These are phyloP conservation scores for Colletotrichum lini DNA, from an alignment of 2,329 filamentous ascomycete species.

Conservation along the genomic window DNA sequence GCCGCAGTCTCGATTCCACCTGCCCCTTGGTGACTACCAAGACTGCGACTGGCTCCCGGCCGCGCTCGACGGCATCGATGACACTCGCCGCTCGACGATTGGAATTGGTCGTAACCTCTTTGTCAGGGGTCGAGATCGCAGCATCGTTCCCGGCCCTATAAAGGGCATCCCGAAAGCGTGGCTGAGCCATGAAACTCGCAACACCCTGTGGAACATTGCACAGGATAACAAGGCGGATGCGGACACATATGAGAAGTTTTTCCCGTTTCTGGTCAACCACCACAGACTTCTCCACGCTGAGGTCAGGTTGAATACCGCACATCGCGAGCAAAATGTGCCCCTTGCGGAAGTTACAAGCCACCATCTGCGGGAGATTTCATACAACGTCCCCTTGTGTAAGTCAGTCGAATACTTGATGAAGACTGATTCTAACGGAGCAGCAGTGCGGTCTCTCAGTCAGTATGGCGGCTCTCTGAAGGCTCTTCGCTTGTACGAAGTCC, in stretches of 20 bases:
- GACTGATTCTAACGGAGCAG: constrained; percentile 1
- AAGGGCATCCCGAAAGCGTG: constrained; percentile 15
- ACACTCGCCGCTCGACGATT: not conserved
- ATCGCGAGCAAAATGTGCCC: not conserved
- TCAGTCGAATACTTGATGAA: not conserved
- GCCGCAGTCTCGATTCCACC: constrained; percentile 26
- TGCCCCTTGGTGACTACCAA: constrained; percentile 21
- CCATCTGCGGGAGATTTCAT: constrained; percentile 20
- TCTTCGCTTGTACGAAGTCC: constrained; percentile 46
- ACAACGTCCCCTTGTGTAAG: constrained; percentile 24
- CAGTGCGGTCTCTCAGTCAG: constrained; percentile 31
- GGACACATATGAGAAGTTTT: not conserved
- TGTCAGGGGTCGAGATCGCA: constrained; percentile 9
- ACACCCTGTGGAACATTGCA: not conserved
- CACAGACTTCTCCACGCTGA: constrained; percentile 5
- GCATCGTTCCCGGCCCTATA: not conserved
- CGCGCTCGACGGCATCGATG: not conserved
- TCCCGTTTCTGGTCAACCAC: not conserved
- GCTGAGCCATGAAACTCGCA: constrained; percentile 3
- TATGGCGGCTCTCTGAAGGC: constrained; percentile 43
- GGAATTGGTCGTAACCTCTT: constrained; percentile 18
- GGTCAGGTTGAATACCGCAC: not conserved
- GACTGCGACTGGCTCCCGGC: constrained; percentile 17
- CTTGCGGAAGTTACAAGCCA: not conserved
- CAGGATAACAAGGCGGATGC: not conserved